Evolutionary conservation across 352 stramenopile genomes (phyloP).

Genomic region (Phytophthora lateralis): DNA sequence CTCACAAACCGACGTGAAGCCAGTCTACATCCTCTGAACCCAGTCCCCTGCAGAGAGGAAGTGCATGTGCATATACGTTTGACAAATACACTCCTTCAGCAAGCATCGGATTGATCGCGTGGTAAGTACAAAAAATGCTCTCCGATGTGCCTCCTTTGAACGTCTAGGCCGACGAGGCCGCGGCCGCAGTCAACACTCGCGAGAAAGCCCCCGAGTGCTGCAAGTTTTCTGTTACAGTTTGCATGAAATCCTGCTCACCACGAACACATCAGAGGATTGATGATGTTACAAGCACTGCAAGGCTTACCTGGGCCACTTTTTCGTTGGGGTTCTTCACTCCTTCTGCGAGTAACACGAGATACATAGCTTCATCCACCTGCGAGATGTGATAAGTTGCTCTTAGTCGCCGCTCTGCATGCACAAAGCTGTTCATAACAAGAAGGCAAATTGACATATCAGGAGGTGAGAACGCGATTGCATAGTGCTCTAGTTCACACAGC

Average conservation of each 20-base stretch:
- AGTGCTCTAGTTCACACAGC: neutral
- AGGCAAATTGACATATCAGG: neutral
- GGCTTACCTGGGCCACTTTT: slow-evolving; percentile 68
- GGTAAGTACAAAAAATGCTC: slow-evolving; percentile 28
- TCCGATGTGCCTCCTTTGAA: slow-evolving; percentile 8
- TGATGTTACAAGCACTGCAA: neutral
- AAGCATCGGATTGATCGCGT: slow-evolving; percentile 18
- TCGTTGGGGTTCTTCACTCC: slow-evolving; percentile 70
- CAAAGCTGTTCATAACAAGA: slow-evolving; percentile 43
- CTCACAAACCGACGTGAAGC: slow-evolving; percentile 60
- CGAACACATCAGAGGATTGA: slow-evolving; percentile 1
- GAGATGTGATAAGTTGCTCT: slow-evolving; percentile 81
- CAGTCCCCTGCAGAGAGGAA: slow-evolving; percentile 12
- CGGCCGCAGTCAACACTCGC: slow-evolving; percentile 14
- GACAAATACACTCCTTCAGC: slow-evolving; percentile 9
- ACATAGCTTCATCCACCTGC: slow-evolving; percentile 74
- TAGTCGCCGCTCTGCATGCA: slow-evolving; percentile 68
- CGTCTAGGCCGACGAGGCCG: slow-evolving; percentile 18
- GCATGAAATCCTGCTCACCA: slow-evolving; percentile 76
- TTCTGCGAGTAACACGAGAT: slow-evolving; percentile 74
- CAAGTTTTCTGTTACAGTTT: slow-evolving; percentile 74
- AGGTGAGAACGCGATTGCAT: neutral
- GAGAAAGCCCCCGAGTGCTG: slow-evolving; percentile 76
- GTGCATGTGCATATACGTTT: slow-evolving; percentile 20
- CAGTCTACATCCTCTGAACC: slow-evolving; percentile 78